Evolutionary conservation across 2,329 filamentous ascomycete species (phyloP).

Genomic region (Aspergillus fumigatus): DNA sequence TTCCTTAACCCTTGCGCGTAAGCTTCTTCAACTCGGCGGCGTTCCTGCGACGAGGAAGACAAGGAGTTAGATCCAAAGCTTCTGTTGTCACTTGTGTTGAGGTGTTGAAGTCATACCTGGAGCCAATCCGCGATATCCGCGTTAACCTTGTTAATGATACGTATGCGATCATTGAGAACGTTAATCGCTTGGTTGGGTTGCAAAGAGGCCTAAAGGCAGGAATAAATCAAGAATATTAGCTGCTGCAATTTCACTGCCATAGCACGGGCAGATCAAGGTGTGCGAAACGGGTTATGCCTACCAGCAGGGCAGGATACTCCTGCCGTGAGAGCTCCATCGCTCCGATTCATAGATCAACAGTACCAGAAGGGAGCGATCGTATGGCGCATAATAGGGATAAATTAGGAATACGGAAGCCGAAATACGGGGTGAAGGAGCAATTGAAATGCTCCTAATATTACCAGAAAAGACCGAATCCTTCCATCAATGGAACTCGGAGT

Average conservation of each 20-base stretch:
- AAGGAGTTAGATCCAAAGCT: slow-evolving; percentile 6
- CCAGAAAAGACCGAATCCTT: slow-evolving; percentile 4
- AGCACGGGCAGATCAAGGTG: neutral
- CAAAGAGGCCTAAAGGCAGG: slow-evolving; percentile 61
- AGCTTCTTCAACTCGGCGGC: slow-evolving; percentile 82
- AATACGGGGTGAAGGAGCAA: slow-evolving; percentile 22
- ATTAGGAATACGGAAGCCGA: slow-evolving; percentile 10
- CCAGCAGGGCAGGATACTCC: slow-evolving; percentile 93
- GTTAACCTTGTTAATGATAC: slow-evolving; percentile 81
- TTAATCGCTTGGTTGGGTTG: slow-evolving; percentile 76
- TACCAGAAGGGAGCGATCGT: slow-evolving; percentile 13
- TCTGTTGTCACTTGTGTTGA: slow-evolving; percentile 5
- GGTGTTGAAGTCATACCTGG: slow-evolving; percentile 58
- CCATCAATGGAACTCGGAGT: slow-evolving; percentile 8
- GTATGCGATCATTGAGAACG: slow-evolving; percentile 80
- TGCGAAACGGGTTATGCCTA: slow-evolving; percentile 45
- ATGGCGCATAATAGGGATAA: slow-evolving; percentile 31
- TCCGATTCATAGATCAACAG: slow-evolving; percentile 24
- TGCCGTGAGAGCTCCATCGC: slow-evolving; percentile 73
- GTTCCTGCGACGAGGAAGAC: slow-evolving; percentile 60
- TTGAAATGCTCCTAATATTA: neutral
- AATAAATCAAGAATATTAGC: slow-evolving; percentile 3
- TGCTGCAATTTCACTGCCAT: neutral
- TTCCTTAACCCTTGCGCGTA: slow-evolving; percentile 80
- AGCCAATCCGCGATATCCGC: slow-evolving; percentile 93